These are phyloP conservation scores for Apocynum venetum DNA, from an alignment of 257 asterid genomes.

Conservation along the genomic window DNA sequence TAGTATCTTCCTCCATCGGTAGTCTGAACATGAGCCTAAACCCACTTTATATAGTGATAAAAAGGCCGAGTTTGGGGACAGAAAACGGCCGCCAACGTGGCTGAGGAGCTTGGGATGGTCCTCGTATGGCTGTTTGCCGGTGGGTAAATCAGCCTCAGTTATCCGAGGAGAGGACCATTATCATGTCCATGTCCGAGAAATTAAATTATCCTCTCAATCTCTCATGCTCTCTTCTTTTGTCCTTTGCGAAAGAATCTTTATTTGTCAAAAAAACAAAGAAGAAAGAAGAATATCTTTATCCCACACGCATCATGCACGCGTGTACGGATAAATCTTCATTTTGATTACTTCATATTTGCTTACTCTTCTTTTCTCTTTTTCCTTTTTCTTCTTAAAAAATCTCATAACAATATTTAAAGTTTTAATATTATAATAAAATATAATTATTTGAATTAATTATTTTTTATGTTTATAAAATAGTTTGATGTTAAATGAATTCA, in stretches of 20 bases:
- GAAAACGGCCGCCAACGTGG: background rate
- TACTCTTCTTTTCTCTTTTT: too few species aligned
- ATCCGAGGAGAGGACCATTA: background rate
- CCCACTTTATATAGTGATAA: background rate
- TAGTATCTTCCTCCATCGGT: conserved; percentile 3
- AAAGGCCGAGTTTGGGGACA: background rate
- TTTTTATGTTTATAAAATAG: too few species aligned
- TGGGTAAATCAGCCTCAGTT: background rate
- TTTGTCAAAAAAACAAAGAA: background rate
- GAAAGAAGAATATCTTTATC: too few species aligned
- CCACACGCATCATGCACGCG: background rate
- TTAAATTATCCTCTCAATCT: background rate
- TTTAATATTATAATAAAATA: too few species aligned
- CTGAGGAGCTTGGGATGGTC: background rate
- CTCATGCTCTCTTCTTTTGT: background rate
- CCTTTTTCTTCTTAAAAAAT: too few species aligned
- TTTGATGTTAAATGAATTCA: too few species aligned
- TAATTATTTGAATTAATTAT: too few species aligned
- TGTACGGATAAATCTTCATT: background rate
- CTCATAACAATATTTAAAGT: too few species aligned
- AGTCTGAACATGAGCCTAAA: background rate
- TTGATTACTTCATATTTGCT: too few species aligned
- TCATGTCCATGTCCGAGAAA: background rate
- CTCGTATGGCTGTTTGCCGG: background rate
- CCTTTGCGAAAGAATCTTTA: background rate